These are phyloP conservation scores for Sporothrix phasma DNA, from an alignment of 2,329 filamentous ascomycete genomes.

Conservation along the genomic window DNA sequence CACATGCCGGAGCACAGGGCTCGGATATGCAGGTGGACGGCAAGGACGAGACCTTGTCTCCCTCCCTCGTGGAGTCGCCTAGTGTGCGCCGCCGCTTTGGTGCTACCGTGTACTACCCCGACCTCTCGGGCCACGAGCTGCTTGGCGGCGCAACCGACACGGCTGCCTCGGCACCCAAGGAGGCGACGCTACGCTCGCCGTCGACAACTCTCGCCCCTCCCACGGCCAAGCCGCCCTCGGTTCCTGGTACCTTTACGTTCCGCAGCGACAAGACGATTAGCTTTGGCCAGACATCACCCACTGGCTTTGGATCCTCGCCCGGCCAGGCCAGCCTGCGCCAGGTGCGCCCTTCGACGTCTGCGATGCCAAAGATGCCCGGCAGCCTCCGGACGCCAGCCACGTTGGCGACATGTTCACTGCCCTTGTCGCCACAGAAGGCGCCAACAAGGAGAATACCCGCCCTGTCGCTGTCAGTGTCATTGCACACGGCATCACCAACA, in stretches of 20 bases:
- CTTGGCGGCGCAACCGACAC: not conserved
- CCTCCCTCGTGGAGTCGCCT: slow-evolving; percentile 4
- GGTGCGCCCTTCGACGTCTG: slow-evolving; percentile 43
- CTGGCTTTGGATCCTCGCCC: slow-evolving; percentile 46
- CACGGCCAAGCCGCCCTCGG: slow-evolving; percentile 28
- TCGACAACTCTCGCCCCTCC: slow-evolving; percentile 16
- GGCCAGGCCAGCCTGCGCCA: slow-evolving; percentile 54
- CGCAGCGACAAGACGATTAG: slow-evolving; percentile 55
- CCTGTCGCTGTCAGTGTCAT: slow-evolving; percentile 37
- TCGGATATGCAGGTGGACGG: not conserved
- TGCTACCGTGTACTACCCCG: slow-evolving; percentile 41
- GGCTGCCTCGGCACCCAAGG: no score
- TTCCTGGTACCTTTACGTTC: slow-evolving; percentile 53
- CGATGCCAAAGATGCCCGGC: slow-evolving; percentile 22
- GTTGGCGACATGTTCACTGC: slow-evolving; percentile 4
- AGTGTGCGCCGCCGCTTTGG: slow-evolving; percentile 17
- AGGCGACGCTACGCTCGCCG: not conserved
- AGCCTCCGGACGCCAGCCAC: slow-evolving; percentile 47
- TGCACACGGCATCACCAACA: slow-evolving; percentile 54
- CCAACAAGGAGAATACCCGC: slow-evolving; percentile 47
- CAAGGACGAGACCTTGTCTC: not conserved
- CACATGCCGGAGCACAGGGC: slow-evolving; percentile 19
- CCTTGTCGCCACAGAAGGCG: slow-evolving; percentile 23
- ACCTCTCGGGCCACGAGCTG: slow-evolving; percentile 32
- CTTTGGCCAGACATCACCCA: slow-evolving; percentile 39